Conservation (phyloP, 148 eudicot species). For the Camellia sinensis region DNA sequence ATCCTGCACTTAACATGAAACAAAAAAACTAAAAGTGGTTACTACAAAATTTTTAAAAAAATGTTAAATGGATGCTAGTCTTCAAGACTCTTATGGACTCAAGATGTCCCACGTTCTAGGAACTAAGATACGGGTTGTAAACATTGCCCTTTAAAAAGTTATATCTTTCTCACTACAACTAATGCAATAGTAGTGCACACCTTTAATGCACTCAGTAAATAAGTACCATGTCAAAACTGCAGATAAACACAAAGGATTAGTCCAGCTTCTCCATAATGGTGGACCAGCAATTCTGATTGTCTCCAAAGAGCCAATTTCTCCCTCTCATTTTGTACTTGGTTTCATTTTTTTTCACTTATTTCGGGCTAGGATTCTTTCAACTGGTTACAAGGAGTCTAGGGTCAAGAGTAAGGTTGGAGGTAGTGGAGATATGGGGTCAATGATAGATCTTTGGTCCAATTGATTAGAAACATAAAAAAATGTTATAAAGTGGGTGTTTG, state of each 20-base stretch:
- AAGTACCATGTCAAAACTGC: neutral
- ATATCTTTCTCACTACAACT: neutral
- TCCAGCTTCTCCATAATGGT: no score
- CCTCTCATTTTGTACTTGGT: neutral
- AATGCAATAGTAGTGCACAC: neutral
- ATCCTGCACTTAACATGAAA: constrained; percentile 47
- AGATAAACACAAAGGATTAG: no score
- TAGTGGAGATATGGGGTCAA: neutral
- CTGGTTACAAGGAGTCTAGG: neutral
- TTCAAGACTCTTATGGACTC: neutral
- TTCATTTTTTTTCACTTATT: neutral
- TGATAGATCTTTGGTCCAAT: neutral
- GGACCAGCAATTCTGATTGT: neutral
- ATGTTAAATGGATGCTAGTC: neutral
- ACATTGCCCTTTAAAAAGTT: constrained; percentile 11
- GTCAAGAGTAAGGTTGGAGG: neutral
- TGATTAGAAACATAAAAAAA: no score
- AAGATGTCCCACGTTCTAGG: neutral
- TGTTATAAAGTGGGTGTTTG: no score
- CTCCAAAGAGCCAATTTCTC: neutral
- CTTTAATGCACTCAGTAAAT: neutral
- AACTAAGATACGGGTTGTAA: neutral
- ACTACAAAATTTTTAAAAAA: neutral
- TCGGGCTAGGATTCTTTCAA: neutral
- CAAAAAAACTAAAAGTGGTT: neutral